phyloP scores from a whole-genome alignment of 331 rosid genomes.

The Dryas integrifolia region DNA sequence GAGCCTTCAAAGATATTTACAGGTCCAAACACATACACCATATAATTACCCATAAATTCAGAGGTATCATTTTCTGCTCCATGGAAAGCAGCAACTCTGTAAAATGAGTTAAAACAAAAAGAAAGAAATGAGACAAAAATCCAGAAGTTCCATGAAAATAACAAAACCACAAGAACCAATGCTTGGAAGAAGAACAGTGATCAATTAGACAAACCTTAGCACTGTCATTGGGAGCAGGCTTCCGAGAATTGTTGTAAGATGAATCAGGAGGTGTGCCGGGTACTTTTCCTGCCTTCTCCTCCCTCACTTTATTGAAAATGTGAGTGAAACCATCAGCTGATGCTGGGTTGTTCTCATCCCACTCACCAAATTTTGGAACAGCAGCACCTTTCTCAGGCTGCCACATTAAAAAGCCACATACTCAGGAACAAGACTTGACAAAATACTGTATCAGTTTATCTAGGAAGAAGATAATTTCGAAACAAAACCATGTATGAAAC shows the following conservation, averaged over 20 bases:
- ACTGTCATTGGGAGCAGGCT: slow-evolving; percentile 31
- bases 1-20: slow-evolving; percentile 34
- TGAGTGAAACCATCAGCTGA: slow-evolving; percentile 93
- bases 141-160: slow-evolving; percentile 21
- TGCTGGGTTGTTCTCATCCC: slow-evolving; percentile 87
- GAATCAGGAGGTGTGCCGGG: slow-evolving; percentile 57
- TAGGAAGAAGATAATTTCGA: slow-evolving; percentile 15
- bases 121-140: slow-evolving; percentile 14
- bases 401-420: slow-evolving; percentile 19
- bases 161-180: not conserved
- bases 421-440: slow-evolving; percentile 22
- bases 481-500: not conserved
- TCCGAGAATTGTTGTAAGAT: slow-evolving; percentile 28
- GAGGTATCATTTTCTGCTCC: slow-evolving; percentile 51
- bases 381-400: slow-evolving; percentile 94
- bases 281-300: slow-evolving; percentile 55
- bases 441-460: slow-evolving; percentile 6
- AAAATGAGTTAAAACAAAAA: slow-evolving; percentile 12
- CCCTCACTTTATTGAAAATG: slow-evolving; percentile 77
- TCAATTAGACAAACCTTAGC: slow-evolving; percentile 49
- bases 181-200: not conserved
- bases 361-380: slow-evolving; percentile 89
- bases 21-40: slow-evolving; percentile 37
- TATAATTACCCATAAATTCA: slow-evolving; percentile 29
- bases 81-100: slow-evolving; percentile 75